A percentile compares a stretch with the other conserved stretches of the same genome.
Evolutionary conservation across 768 basidiomycete species (phyloP).

Genomic region (Pholiota conissans): DNA sequence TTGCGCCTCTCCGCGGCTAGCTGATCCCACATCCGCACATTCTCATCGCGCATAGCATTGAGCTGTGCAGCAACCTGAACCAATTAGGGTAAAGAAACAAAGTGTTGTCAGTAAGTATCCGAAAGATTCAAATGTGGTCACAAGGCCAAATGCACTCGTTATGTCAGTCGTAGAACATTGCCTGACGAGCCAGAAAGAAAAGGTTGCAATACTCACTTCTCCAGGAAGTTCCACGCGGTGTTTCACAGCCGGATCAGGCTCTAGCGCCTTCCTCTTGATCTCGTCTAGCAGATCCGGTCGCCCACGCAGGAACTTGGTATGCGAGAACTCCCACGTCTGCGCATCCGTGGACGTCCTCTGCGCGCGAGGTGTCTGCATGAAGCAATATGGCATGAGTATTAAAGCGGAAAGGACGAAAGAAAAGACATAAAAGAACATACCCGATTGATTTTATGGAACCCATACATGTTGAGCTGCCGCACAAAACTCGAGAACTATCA

Average conservation of each 20-base stretch:
- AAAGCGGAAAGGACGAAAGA: slow-evolving; percentile 3
- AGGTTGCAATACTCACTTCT: slow-evolving; percentile 49
- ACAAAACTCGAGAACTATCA: slow-evolving; percentile 89
- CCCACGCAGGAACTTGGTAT: slow-evolving; percentile 81
- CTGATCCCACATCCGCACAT: slow-evolving; percentile 59
- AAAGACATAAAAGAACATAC: slow-evolving; percentile 37
- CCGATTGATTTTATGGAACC: slow-evolving; percentile 92
- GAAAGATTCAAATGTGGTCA: slow-evolving; percentile 8
- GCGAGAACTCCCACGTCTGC: slow-evolving; percentile 89
- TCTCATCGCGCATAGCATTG: slow-evolving; percentile 70
- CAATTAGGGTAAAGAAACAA: slow-evolving; percentile 6
- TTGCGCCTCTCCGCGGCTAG: slow-evolving; percentile 57
- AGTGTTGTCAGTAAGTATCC: slow-evolving; percentile 19
- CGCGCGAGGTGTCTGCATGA: slow-evolving; percentile 70
- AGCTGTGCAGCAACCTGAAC: slow-evolving; percentile 61
- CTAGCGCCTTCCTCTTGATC: slow-evolving; percentile 84
- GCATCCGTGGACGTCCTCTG: slow-evolving; percentile 79
- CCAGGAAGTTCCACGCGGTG: slow-evolving; percentile 81
- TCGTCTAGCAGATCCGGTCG: slow-evolving; percentile 81
- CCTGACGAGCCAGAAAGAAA: no score
- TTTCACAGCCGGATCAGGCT: slow-evolving; percentile 71
- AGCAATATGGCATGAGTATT: background rate
- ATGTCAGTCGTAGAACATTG: no score
- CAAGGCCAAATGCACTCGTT: background rate
- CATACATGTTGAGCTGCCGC: slow-evolving; percentile 95